Percentiles rank a stretch among this genome's conserved stretches.
These are phyloP conservation scores for Lagenidium sp. DNA, from an alignment of 352 stramenopile species.

Conservation along the genomic window DNA sequence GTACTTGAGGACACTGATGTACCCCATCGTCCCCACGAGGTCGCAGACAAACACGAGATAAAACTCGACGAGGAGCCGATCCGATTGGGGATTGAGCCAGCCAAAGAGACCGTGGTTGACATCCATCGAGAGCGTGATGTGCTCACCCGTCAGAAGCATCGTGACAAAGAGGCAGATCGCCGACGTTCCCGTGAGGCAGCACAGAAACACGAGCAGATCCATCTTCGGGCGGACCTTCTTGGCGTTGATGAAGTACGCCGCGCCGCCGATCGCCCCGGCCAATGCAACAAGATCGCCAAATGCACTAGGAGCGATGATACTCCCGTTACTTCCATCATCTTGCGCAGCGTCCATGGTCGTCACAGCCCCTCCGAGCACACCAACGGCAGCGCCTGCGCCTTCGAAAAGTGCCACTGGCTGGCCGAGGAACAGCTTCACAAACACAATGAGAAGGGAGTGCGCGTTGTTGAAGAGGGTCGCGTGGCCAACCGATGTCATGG, in stretches of 20 bases:
- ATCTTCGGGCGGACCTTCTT: conserved; percentile 70
- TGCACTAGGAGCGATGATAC: conserved; percentile 36
- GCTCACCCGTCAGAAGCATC: conserved; percentile 44
- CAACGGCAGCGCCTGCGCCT: conserved; percentile 53
- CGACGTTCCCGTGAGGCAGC: conserved; percentile 41
- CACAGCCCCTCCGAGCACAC: conserved; percentile 58
- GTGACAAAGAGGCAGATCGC: conserved; percentile 45
- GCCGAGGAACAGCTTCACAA: conserved; percentile 52
- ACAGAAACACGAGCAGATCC: conserved; percentile 65
- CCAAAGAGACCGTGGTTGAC: conserved; percentile 71
- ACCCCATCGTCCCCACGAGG: conserved; percentile 83
- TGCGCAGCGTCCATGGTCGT: conserved; percentile 45
- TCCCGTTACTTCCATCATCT: too few species aligned
- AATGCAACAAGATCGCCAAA: conserved; percentile 66
- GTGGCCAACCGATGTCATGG: conserved; percentile 68
- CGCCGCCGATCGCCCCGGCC: conserved; percentile 50
- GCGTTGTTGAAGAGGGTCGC: conserved; percentile 80
- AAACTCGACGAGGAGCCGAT: conserved; percentile 59
- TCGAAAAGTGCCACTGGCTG: conserved; percentile 55
- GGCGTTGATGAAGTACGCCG: conserved; percentile 67
- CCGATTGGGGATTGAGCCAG: conserved; percentile 48
- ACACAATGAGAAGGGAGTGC: conserved; percentile 71
- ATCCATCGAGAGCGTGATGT: conserved; percentile 50
- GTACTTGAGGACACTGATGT: conserved; percentile 91
- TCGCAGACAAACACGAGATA: conserved; percentile 87